Conservation (phyloP, 495 filamentous ascomycete genomes). For the Patellaria atrata region DNA sequence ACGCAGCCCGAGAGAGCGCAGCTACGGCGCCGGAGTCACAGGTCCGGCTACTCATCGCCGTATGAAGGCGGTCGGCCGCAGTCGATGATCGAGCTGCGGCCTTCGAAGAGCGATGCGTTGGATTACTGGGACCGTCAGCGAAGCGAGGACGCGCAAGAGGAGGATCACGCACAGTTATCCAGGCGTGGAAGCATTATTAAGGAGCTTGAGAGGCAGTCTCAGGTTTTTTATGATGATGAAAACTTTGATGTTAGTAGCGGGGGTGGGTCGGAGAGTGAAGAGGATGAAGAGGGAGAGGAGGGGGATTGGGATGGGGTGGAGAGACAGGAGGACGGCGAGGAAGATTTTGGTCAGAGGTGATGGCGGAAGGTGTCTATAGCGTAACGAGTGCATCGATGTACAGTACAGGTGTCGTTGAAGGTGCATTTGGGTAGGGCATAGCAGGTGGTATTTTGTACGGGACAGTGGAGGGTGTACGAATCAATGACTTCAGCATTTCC, state of each 20-base stretch:
- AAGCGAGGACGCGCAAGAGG: background rate
- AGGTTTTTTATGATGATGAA: conserved; percentile 46
- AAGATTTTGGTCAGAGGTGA: conserved; percentile 3
- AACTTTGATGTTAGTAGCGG: background rate
- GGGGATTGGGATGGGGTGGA: conserved; percentile 1
- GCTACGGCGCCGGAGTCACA: background rate
- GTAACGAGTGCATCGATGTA: no score
- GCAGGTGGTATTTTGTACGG: no score
- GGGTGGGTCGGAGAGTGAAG: background rate
- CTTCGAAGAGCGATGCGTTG: background rate
- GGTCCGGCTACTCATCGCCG: background rate
- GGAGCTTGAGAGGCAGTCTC: conserved; percentile 44
- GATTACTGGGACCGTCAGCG: background rate
- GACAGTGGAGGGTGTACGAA: no score
- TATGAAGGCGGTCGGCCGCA: conserved; percentile 1
- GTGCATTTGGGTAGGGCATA: no score
- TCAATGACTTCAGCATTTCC: no score
- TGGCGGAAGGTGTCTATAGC: background rate
- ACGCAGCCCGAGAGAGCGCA: background rate
- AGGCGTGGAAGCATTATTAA: conserved; percentile 37
- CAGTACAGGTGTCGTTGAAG: no score
- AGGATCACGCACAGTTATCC: conserved; percentile 12
- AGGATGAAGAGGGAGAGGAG: conserved; percentile 1
- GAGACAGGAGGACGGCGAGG: conserved; percentile 4
- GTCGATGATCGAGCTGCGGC: conserved; percentile 6